Percentiles rank a stretch among this genome's conserved stretches.
Evolutionary conservation across 768 basidiomycete genomes (phyloP).

Genomic region (Phylloporus scabripes): DNA sequence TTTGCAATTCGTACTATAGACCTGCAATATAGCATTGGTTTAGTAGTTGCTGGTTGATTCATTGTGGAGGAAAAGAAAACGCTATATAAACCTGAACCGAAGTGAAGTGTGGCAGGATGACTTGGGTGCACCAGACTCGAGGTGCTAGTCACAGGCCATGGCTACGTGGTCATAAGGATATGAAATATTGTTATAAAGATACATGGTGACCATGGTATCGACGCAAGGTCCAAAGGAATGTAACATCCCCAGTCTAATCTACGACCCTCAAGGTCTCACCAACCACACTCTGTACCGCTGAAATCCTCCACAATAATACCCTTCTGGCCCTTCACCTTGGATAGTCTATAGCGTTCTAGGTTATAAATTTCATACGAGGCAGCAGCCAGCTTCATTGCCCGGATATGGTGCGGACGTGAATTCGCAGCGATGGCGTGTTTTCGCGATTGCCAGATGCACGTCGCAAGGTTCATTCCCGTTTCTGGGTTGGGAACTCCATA

Average conservation of each 20-base stretch:
- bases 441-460: conserved; percentile 93
- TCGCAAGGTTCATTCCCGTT: conserved; percentile 85
- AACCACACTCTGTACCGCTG: conserved; percentile 60
- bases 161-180: no score
- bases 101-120: no score
- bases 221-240: neutral
- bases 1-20: neutral
- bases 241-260: no score
- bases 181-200: neutral
- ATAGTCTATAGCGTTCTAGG: conserved; percentile 69
- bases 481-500: conserved; percentile 75
- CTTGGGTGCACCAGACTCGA: no score
- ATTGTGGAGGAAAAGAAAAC: neutral
- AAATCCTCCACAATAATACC: conserved; percentile 57
- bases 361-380: conserved; percentile 72
- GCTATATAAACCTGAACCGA: neutral
- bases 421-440: conserved; percentile 78
- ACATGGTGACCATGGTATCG: neutral
- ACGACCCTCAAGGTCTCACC: conserved; percentile 36
- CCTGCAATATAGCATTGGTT: no score
- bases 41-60: neutral
- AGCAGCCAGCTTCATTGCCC: conserved; percentile 77
- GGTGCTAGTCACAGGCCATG: no score
- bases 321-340: conserved; percentile 57
- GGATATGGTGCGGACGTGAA: conserved; percentile 71